Evolutionary conservation across 2,329 filamentous ascomycete genomes (phyloP), one percentile per base, ranked within the genome.

Genomic region (Aspergillus sergii): DNA sequence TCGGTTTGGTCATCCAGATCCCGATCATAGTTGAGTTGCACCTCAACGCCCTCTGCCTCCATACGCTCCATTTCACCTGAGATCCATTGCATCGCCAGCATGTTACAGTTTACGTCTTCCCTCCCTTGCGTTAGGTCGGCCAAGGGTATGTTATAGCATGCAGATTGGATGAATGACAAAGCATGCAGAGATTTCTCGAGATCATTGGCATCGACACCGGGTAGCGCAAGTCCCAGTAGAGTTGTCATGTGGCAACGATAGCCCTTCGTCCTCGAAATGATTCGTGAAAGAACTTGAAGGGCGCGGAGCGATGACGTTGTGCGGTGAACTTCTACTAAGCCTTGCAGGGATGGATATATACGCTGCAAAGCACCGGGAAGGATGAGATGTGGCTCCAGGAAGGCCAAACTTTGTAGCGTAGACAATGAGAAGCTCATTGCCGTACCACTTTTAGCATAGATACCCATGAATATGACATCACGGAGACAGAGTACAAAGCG

Each of bases 121-220:
- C 85, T 83, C 53, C 89, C 88, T 73, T 88, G 86, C 9, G 91
- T 90, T 57, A 99, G 81, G 64, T 96, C 91, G 62, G 91, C 88
- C 73, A 99, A 92, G 0, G 95, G 96, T 58, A 99, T 96, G 72
- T 94, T 96, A 81, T 97, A 98, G 64, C 93, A 94, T 14, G 98
- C 92, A 62, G 92, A 91, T 78, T 98, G 94, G 62, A 99, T 95
- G 75, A 97, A 97, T 69, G 94, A 92, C 62, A 99, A 84, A 0
- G 95, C 96, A 77, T 97, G 92, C 70, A 97, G 87, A 0, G 95
- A 98, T 83, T 99, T 99, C 75, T 95, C 94, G 30, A 99, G 82
- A 78, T 99, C 95, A 75, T 99, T 99, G 67, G 96, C 94, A 79
- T 99, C 96, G 63, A 99, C 96, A 26, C 95, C 96, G 0, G 96